Evolutionary conservation across 2,329 filamentous ascomycete genomes (phyloP).

Genomic region (Paracoccidioides brasiliensis): DNA sequence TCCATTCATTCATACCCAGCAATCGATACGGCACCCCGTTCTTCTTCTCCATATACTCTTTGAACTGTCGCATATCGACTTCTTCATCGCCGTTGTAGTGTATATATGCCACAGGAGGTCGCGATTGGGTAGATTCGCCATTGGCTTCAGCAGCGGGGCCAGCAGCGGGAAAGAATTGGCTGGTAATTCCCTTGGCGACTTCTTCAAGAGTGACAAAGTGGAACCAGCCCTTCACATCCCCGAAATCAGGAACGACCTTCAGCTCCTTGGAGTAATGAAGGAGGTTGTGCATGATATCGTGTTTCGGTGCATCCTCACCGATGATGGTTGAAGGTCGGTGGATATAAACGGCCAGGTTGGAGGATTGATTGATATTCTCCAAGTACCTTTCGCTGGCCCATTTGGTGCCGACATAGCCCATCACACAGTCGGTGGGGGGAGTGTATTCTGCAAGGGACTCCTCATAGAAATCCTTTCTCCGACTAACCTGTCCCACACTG

Average conservation of each 20-base stretch:
- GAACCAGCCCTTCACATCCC: constrained; percentile 5
- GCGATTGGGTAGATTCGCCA: not conserved
- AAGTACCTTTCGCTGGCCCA: constrained; percentile 31
- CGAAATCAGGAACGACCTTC: constrained; percentile 4
- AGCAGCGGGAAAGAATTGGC: not conserved
- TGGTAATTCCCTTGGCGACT: constrained; percentile 4
- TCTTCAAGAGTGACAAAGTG: constrained; percentile 7
- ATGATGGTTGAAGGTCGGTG: constrained; percentile 8
- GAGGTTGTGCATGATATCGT: constrained; percentile 8
- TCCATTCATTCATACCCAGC: not conserved
- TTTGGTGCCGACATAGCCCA: constrained; percentile 27
- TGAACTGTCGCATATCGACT: not conserved
- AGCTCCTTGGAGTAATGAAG: constrained; percentile 6
- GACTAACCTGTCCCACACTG: constrained; percentile 21
- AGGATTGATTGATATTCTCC: constrained; percentile 13
- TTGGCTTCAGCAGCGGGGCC: not conserved
- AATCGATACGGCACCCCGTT: not conserved
- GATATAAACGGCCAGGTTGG: constrained; percentile 5
- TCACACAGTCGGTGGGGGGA: constrained; percentile 15
- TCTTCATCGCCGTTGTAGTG: not conserved
- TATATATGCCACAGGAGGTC: not conserved
- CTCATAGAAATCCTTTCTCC: constrained; percentile 9
- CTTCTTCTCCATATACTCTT: not conserved
- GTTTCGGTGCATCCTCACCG: constrained; percentile 3
- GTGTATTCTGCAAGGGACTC: constrained; percentile 7